A percentile compares a stretch with the other conserved stretches of the same genome.
Conservation (phyloP, 768 basidiomycete genomes). For the Rhodosporidiobolus odoratus region DNA sequence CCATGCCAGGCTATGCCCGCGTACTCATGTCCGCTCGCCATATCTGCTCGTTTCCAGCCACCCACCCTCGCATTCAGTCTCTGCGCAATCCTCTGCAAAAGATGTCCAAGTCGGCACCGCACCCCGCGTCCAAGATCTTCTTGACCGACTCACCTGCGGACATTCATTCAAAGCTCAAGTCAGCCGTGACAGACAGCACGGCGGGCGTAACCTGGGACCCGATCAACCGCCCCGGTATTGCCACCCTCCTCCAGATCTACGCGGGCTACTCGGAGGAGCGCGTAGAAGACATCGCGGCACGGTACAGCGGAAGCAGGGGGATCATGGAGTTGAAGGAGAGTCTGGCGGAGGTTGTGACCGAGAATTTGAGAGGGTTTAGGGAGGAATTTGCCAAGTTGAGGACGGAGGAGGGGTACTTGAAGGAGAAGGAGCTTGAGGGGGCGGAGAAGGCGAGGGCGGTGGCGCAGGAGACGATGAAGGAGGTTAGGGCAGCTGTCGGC, state of each 20-base stretch:
- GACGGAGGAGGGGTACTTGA: slow-evolving; percentile 59
- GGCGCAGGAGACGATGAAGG: slow-evolving; percentile 61
- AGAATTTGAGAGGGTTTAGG: slow-evolving; percentile 61
- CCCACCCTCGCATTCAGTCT: slow-evolving; percentile 74
- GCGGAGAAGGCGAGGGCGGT: slow-evolving; percentile 58
- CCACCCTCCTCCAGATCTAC: slow-evolving; percentile 74
- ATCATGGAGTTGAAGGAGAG: slow-evolving; percentile 71
- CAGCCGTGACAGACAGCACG: slow-evolving; percentile 79
- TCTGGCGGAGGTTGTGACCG: slow-evolving; percentile 67
- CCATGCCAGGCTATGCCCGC: no score
- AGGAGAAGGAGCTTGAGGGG: slow-evolving; percentile 60
- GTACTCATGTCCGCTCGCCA: not conserved
- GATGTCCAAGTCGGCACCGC: slow-evolving; percentile 91
- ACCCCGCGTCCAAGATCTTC: slow-evolving; percentile 72
- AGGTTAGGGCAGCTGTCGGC: slow-evolving; percentile 67
- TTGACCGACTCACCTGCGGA: slow-evolving; percentile 65
- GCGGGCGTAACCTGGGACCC: slow-evolving; percentile 75
- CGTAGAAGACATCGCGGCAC: slow-evolving; percentile 41
- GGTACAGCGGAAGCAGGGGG: slow-evolving; percentile 49
- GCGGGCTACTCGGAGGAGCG: slow-evolving; percentile 62
- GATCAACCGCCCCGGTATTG: slow-evolving; percentile 66
- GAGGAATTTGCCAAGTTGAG: slow-evolving; percentile 63
- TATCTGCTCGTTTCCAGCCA: slow-evolving; percentile 52
- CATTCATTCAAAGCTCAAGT: slow-evolving; percentile 66
- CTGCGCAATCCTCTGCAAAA: slow-evolving; percentile 77